Base-by-base conservation (phyloP, 2,329 filamentous ascomycete species). In the Aspergillus luchuensis region DNA sequence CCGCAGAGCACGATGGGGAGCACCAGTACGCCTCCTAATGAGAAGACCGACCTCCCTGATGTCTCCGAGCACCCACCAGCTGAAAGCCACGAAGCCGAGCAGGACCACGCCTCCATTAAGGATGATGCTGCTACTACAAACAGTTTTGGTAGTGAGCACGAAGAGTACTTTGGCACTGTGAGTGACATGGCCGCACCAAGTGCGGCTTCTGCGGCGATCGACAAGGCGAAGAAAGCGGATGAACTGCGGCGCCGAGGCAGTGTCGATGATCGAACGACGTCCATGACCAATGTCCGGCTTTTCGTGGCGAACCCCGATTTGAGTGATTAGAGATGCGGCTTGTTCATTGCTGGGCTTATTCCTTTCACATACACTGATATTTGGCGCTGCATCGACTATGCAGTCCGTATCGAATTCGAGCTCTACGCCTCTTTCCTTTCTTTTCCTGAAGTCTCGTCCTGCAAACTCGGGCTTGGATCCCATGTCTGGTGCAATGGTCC, bases 121-220 rank as follows among this genome's bases (percentile, higher is more conserved):
- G 68, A 72, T 51, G 69, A 76, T 60, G 61, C 67, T n/a, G 64
- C 67, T 5, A 74, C 70, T 17, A 70, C 62, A 25, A 66, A 76
- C 54, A 74, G 71, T 36, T 67, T 69, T 15, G 71, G 69, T 43
- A 75, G 72, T 52, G 74, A 79, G 30, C 75, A 79, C 41, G 83
- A 85, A 62, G 80, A 84, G 60, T 79, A 78, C 57, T 87, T 87
- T 69, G 85, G 84, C 25, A 78, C 79, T 5, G 71, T 85, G 39
- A 81, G 81, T 19, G 80, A 82, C 33, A 80, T 88, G 73, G 72
- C 78, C 66, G 74, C 77, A 58, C 75, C 80, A 1, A 78, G 67
- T 63, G 74, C 78, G 10, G 76, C 73, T 21, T 77, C 69, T 39
- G 62, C 71, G 2, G 76, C 77, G 11, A 66, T 73, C 36, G 69